Evolutionary conservation across 2,329 filamentous ascomycete species (phyloP), one percentile per base, ranked within the genome.

Genomic region (Tolypocladium album): DNA sequence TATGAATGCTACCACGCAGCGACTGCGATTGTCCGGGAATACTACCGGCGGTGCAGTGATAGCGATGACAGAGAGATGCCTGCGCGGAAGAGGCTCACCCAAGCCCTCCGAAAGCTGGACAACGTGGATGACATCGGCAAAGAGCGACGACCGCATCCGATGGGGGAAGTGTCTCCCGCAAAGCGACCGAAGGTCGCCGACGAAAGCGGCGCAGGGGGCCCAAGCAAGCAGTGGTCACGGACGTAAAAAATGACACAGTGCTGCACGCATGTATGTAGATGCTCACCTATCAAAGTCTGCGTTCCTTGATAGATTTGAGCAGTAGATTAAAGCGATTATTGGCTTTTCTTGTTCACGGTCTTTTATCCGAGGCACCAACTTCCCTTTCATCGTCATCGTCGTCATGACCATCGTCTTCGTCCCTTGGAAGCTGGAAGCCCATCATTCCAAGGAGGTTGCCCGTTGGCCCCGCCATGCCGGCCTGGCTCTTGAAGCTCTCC

Each of bases 401-500:
- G 2, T 68, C 65, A 0, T 64, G 69, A 0, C 75, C 75, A 42
- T 84, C 81, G 34, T 82, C 86, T 62, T 93, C 90, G 67, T 96
- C 91, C 61, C 89, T 81, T 0, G 93, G 93, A 61, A 97, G 78
- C 47, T 84, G 81, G 64, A 97, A 78, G 0, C 92, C 92, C 87
- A 97, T 88, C 75, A 95, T 82, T 8, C 87, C 88, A 68, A 99
- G 81, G 62, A 99, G 77, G 70, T 97, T 97, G 0, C 92, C 87
- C 2, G 89, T 89, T 0, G 94, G 94, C 0, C 94, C 94, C 39
- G 90, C 81, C 78, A 88, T 84, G 15, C 94, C 94, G 22, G 80
- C 90, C 72, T 97, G 93, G 20, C 89, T 88, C 70, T 96, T 95
- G 74, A 99, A 92, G 67, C 90, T 93, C 72, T 97, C 91, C 1